Evolutionary conservation across 192 early-diverging fungal genomes (phyloP), one percentile per base, ranked within the genome.

Genomic region (Rhizophlyctis rosea): DNA sequence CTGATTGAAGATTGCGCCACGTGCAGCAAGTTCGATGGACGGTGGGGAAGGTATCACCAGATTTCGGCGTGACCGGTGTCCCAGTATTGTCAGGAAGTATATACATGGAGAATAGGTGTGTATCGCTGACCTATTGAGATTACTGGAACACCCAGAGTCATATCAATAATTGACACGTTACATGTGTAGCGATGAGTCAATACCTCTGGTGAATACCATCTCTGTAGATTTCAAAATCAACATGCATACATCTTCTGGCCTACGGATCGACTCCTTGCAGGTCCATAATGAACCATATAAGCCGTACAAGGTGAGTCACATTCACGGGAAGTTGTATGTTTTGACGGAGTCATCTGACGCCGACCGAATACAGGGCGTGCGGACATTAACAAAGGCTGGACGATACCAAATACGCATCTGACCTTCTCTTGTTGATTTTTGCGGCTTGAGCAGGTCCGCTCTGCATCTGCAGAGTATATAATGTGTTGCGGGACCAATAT

Each of bases 281-380:
- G 48, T 93, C 29, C 84, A 81, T 53, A 80, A 85, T 67, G 91
- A 93, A 70, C 62, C 62, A 3, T 93, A 91, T 68, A 89, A 87
- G 53, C 88, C 88, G 1, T 90, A 86, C 69, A 91, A 91, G 81
- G 86, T 47, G n/a, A 5, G 33, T 11, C 9, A 9, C 51, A 23
- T 47, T 16, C 47, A 1, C 18, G 23, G 23, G 47, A 16, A 47
- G 52, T 1, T 54, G 52, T 54, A 1, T 54, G 52, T 0, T 21
- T 25, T 21, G 16, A 25, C 16, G 2, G 21, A 14, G 14, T 28
- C 27, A 0, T 25, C 27, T 21, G 29, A 16, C 14, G 18, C 7
- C 23, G 14, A 21, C 52, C 29, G 52, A 54, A 16, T 1, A 61
- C 39, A 61, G 59, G 61, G 61, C 11, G 61, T 63, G 34, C 28